These are phyloP conservation scores for Neurospora hispaniola DNA, from an alignment of 495 filamentous ascomycete genomes.

Conservation along the genomic window DNA sequence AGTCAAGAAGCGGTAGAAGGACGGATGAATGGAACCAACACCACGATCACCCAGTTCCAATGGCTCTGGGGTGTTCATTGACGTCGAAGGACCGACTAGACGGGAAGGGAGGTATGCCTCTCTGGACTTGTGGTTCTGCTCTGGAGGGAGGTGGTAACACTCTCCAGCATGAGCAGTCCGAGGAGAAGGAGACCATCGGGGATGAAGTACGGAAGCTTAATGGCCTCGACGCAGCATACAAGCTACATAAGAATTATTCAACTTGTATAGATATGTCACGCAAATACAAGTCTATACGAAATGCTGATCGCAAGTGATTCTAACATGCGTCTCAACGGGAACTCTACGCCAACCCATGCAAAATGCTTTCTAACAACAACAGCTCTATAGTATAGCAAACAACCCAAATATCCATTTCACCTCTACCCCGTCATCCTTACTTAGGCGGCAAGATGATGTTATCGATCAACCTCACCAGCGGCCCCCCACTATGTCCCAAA, in stretches of 20 bases:
- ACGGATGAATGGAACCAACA: too few relatives aligned
- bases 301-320: not conserved
- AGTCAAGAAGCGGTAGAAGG: not conserved
- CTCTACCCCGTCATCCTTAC: not conserved
- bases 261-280: not conserved
- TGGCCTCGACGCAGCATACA: not conserved
- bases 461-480: conserved; percentile 78
- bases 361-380: not conserved
- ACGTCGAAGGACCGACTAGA: not conserved
- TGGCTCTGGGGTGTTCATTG: not conserved
- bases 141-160: not conserved
- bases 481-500: conserved; percentile 55
- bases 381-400: not conserved
- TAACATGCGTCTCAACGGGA: not conserved
- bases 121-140: not conserved
- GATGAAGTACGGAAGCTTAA: not conserved
- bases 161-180: not conserved
- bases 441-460: conserved; percentile 66
- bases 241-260: not conserved
- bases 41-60: not conserved
- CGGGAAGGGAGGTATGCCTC: not conserved
- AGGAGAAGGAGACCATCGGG: not conserved
- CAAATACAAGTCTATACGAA: not conserved
- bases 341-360: not conserved
- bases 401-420: not conserved